phyloP scores from a whole-genome alignment of 257 asterid genomes.

The Jacaranda copaia region DNA sequence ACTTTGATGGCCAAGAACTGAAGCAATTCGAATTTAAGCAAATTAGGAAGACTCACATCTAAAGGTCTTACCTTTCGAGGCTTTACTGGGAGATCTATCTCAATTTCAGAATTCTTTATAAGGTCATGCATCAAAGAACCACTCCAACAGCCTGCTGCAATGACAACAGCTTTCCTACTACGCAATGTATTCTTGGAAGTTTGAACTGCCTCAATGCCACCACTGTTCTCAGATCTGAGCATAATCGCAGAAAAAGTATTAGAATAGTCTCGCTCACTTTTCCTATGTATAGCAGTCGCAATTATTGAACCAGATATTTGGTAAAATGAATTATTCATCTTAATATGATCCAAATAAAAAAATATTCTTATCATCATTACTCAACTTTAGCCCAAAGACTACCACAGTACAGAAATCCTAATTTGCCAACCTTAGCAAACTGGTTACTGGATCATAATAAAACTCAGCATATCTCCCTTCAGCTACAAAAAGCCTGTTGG shows the following conservation, averaged over 20 bases:
- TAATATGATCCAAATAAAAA: conserved; percentile 28
- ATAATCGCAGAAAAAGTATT: conserved; percentile 24
- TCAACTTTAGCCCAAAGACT: conserved; percentile 17
- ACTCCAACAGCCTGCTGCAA: conserved; percentile 98
- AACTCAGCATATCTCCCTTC: conserved; percentile 96
- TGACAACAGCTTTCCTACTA: conserved; percentile 74
- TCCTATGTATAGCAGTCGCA: conserved; percentile 26
- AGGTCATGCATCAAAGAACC: conserved; percentile 77
- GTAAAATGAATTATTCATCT: background rate
- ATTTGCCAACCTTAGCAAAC: conserved; percentile 64
- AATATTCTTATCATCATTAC: background rate
- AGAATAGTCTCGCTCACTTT: background rate
- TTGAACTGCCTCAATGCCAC: conserved; percentile 79
- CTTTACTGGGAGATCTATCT: conserved; percentile 75
- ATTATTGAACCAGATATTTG: background rate
- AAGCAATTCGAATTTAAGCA: conserved; percentile 14
- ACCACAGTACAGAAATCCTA: conserved; percentile 11
- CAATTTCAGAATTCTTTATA: conserved; percentile 52
- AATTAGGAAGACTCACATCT: conserved; percentile 24
- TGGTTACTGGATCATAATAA: conserved; percentile 82
- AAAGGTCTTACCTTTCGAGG: conserved; percentile 84
- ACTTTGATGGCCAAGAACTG: conserved; percentile 25
- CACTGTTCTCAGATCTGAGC: conserved; percentile 67
- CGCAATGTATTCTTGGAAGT: conserved; percentile 72
- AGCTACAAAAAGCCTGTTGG: conserved; percentile 67